Base-by-base conservation (phyloP, 2,329 filamentous ascomycete genomes). In the Aspergillus brunneoviolaceus region DNA sequence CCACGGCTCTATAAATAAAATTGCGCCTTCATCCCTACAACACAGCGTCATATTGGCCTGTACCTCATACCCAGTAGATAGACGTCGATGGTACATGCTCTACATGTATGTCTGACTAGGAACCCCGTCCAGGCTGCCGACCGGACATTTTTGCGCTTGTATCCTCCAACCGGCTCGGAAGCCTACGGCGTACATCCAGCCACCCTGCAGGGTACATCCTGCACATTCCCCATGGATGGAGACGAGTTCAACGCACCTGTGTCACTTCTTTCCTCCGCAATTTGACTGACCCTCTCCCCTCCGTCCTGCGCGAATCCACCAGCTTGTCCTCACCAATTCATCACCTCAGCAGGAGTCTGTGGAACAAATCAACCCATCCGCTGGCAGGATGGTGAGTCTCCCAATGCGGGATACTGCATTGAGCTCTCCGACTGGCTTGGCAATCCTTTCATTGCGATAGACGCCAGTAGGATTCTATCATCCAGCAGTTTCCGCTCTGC, bases 151-250 rank as follows among this genome's bases (percentile, higher is more conserved):
- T 50, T 45, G 39, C 16, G 16, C 39, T 29, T 50, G 49, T 27
- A 11, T 16, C 11, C 49, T 29, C 49, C 49, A 50, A 29, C 49
- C 49, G 29, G 49, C 49, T 25, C 5, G 49, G 29, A 29, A 31
- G 25, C 25, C 49, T 19, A 27, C 49, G 49, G 23, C n/a, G 49
- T 50, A 50, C 49, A 50, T 50, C 49, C 49, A 19, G 16, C 39
- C 39, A 50, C 49, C 49, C 23, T 50, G 49, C 49, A 50, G 49
- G 49, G 49, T 27, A 50, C 49, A 50, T 25, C 23, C 49, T 50
- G 49, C 49, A 50, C 49, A 16, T 45, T 21, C 4, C 49, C 49
- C 23, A 50, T 50, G 49, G 49, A 50, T 50, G 48, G 49, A 50
- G 23, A 50, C 19, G 7, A 29, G 21, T 25, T 50, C 25, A 25